A percentile compares a stretch with the other conserved stretches of the same genome.
phyloP scores from a whole-genome alignment of 345 rosid genomes.

The Trapa incisa region DNA sequence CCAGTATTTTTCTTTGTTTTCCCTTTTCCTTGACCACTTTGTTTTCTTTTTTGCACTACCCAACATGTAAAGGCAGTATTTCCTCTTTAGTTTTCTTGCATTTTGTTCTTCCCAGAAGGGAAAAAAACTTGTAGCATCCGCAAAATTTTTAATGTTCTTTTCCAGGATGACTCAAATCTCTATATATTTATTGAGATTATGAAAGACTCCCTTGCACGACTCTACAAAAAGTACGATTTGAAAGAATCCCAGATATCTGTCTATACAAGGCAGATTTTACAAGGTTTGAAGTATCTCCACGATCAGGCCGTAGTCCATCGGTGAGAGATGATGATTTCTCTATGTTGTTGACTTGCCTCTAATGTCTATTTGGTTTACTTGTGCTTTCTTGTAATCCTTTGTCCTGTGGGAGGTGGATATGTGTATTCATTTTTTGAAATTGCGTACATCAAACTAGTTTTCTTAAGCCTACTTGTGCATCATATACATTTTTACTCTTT shows the following conservation, averaged over 20 bases:
- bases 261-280: constrained; percentile 78
- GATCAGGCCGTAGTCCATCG: constrained; percentile 53
- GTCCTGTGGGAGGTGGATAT: background rate
- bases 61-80: background rate
- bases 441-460: background rate
- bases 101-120: background rate
- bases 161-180: constrained; percentile 66
- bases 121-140: background rate
- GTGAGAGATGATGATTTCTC: constrained; percentile 6
- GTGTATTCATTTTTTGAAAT: background rate
- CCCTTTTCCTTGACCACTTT: background rate
- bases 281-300: constrained; percentile 80
- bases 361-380: background rate
- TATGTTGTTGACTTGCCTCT: background rate
- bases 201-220: constrained; percentile 59
- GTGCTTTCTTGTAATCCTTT: background rate
- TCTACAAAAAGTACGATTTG: constrained; percentile 47
- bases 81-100: background rate
- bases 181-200: constrained; percentile 86
- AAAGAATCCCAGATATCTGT: constrained; percentile 54
- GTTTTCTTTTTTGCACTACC: too few relatives aligned
- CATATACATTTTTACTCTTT: background rate
- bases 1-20: background rate
- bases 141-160: background rate
- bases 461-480: background rate